A percentile compares a stretch with the other conserved stretches of the same genome.
These are phyloP conservation scores for Limonomyces culmigenus DNA, from an alignment of 1,284 basidiomycete genomes.

Conservation along the genomic window DNA sequence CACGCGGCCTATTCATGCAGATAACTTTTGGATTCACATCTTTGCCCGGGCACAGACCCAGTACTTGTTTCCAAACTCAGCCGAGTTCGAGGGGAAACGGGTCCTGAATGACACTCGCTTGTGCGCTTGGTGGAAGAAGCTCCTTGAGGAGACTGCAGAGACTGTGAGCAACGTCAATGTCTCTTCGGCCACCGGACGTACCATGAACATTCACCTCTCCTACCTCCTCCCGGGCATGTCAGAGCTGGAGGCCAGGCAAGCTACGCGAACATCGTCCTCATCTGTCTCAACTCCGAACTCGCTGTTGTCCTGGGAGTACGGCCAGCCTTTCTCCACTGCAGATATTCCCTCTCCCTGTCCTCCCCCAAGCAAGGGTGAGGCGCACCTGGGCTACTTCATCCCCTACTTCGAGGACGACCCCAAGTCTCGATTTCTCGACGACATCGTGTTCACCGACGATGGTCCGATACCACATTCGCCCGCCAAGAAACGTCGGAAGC, in stretches of 20 bases:
- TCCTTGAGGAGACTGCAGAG: constrained; percentile 20
- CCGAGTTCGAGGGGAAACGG: constrained; percentile 55
- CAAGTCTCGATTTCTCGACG: constrained; percentile 81
- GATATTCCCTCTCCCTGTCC: constrained; percentile 44
- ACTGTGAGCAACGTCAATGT: constrained; percentile 35
- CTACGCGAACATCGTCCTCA: constrained; percentile 27
- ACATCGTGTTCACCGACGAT: constrained; percentile 59
- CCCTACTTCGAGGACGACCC: constrained; percentile 89
- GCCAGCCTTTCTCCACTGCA: constrained; percentile 54
- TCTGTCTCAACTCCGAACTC: constrained; percentile 7
- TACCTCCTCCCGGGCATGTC: constrained; percentile 64
- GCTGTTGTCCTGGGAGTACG: constrained; percentile 40
- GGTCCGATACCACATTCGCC: constrained; percentile 44
- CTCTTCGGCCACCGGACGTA: constrained; percentile 12
- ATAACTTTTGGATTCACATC: constrained; percentile 65
- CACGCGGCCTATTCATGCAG: constrained; percentile 38
- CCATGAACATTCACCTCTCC: constrained; percentile 25
- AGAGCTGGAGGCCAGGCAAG: constrained; percentile 50
- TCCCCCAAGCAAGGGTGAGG: constrained; percentile 12
- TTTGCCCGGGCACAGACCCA: constrained; percentile 86
- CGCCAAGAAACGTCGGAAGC: constrained; percentile 32
- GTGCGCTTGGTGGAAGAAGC: constrained; percentile 85
- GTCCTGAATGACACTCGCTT: constrained; percentile 68
- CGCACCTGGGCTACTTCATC: constrained; percentile 53
- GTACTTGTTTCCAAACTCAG: constrained; percentile 90